These are phyloP conservation scores for Zangia roseola DNA, from an alignment of 768 basidiomycete species.

Conservation along the genomic window DNA sequence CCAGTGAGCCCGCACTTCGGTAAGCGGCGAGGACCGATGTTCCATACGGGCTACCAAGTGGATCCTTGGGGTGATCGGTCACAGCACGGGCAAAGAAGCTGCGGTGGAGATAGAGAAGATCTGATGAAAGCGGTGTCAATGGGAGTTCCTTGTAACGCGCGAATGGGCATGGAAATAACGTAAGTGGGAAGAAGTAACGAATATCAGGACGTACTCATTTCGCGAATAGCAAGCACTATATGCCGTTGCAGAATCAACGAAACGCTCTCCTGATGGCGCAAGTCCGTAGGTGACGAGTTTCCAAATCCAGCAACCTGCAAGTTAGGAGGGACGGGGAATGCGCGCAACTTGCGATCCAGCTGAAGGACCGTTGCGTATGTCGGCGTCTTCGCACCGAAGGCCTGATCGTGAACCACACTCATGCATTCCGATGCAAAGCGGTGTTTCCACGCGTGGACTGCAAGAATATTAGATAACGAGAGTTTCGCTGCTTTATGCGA, in stretches of 20 bases:
- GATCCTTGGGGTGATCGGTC: conserved; percentile 72
- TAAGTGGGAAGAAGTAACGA: background rate
- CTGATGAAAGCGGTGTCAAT: conserved; percentile 35
- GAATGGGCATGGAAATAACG: background rate
- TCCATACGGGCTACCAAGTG: conserved; percentile 68
- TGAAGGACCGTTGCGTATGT: conserved; percentile 68
- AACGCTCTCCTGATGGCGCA: conserved; percentile 36
- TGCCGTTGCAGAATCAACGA: conserved; percentile 59
- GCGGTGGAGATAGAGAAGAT: conserved; percentile 68
- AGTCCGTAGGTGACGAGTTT: conserved; percentile 44
- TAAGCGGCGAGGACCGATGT: conserved; percentile 75
- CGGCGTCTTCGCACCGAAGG: conserved; percentile 67
- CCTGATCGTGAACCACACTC: conserved; percentile 67
- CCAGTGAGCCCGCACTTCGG: conserved; percentile 67
- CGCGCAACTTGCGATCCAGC: conserved; percentile 63
- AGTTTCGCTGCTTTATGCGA: background rate
- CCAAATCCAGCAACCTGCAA: conserved; percentile 71
- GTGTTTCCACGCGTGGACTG: conserved; percentile 73
- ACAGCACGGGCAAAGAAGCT: conserved; percentile 74
- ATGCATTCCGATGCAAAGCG: conserved; percentile 67
- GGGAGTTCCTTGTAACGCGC: background rate
- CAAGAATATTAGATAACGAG: background rate
- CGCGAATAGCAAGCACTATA: conserved; percentile 65
- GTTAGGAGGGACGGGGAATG: conserved; percentile 63
- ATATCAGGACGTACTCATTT: conserved; percentile 53